These are phyloP conservation scores for Globisporangium carolinianum DNA, from an alignment of 352 stramenopile species.

Conservation along the genomic window DNA sequence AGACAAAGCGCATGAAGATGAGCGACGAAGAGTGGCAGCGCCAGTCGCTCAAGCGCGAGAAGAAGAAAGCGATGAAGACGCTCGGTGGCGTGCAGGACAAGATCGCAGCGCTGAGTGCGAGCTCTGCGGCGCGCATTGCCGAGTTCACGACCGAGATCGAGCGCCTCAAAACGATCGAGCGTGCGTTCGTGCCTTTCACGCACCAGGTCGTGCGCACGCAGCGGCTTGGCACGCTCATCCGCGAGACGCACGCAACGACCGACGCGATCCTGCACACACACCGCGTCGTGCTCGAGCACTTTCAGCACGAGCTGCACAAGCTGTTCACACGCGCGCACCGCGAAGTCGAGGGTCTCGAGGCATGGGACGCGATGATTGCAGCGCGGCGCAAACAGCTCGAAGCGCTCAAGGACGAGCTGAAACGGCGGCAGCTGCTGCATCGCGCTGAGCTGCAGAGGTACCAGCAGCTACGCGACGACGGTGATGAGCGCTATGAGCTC, in stretches of 20 bases:
- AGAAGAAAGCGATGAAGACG: constrained; percentile 72
- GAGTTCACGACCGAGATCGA: constrained; percentile 63
- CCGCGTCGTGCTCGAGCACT: constrained; percentile 36
- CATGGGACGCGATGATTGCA: constrained; percentile 62
- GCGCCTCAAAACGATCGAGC: constrained; percentile 52
- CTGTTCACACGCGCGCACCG: constrained; percentile 40
- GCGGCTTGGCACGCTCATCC: constrained; percentile 31
- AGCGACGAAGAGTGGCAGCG: constrained; percentile 80
- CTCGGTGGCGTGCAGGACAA: constrained; percentile 49
- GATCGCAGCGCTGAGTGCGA: constrained; percentile 27
- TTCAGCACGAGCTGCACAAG: constrained; percentile 51
- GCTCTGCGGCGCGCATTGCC: constrained; percentile 45
- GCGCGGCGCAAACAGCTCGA: constrained; percentile 53
- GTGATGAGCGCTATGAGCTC: constrained; percentile 57
- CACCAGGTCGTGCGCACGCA: constrained; percentile 57
- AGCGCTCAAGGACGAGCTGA: constrained; percentile 47
- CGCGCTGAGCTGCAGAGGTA: constrained; percentile 54
- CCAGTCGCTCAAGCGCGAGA: constrained; percentile 73
- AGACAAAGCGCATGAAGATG: constrained; percentile 67
- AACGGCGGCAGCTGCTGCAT: constrained; percentile 47
- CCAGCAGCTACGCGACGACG: constrained; percentile 50
- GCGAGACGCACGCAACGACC: constrained; percentile 30
- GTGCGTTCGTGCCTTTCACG: constrained; percentile 70
- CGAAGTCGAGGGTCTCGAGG: constrained; percentile 53
- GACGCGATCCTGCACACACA: constrained; percentile 36